Percentiles rank a stretch among this genome's conserved stretches.
These are phyloP conservation scores for Phialocephala subalpina DNA, from an alignment of 2,329 filamentous ascomycete genomes.

Conservation along the genomic window DNA sequence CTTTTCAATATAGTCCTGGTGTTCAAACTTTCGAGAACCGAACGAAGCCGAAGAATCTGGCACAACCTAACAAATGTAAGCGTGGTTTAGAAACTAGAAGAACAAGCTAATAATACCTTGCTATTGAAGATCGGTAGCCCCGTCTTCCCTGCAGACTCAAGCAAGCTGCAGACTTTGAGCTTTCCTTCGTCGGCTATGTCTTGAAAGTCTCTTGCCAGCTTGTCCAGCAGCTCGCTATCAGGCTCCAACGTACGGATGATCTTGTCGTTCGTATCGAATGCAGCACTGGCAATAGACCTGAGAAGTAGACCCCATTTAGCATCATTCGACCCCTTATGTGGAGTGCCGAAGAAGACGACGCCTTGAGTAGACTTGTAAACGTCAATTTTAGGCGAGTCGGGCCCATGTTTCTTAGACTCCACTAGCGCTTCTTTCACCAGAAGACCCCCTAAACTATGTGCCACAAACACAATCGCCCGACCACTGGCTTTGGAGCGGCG, in stretches of 20 bases:
- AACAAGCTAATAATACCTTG: background rate
- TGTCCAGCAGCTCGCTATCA: background rate
- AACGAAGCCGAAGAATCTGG: background rate
- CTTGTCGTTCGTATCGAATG: background rate
- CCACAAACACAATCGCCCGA: conserved; percentile 64
- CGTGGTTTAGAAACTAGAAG: background rate
- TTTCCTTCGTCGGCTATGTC: background rate
- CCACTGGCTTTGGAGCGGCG: conserved; percentile 1
- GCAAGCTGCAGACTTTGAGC: background rate
- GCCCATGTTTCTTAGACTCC: background rate
- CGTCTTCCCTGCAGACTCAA: background rate
- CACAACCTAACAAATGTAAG: background rate
- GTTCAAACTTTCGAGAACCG: background rate
- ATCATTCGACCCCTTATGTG: conserved; percentile 62
- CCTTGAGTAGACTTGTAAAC: conserved; percentile 77
- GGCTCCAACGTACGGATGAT: background rate
- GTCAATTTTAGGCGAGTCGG: conserved; percentile 4
- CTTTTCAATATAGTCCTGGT: background rate
- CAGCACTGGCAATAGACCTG: background rate
- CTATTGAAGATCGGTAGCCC: background rate
- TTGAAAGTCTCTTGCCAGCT: background rate
- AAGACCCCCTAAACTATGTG: conserved; percentile 76
- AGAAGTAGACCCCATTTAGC: background rate
- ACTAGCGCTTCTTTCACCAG: conserved; percentile 64
- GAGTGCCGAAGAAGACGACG: conserved; percentile 78